Evolutionary conservation across 2,329 filamentous ascomycete species (phyloP).

Genomic region (Monilinia vaccinii-corymbosi): DNA sequence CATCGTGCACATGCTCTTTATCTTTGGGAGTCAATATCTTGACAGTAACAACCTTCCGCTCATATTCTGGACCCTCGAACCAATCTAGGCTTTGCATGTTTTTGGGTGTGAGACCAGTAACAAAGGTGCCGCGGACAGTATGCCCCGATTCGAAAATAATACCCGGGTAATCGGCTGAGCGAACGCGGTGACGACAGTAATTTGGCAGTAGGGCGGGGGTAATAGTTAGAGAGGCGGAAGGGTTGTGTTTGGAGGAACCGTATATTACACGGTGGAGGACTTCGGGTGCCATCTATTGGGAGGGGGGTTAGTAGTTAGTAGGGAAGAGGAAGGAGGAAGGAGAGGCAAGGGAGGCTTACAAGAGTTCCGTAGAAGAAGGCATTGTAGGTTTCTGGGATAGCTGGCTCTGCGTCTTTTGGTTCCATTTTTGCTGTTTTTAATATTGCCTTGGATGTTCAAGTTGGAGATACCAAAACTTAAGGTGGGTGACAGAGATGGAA

Average conservation of each 20-base stretch:
- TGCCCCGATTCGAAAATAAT: conserved; percentile 50
- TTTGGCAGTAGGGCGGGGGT: conserved; percentile 66
- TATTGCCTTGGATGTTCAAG: not conserved
- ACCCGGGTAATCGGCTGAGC: conserved; percentile 68
- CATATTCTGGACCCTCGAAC: conserved; percentile 76
- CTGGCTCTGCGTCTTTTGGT: conserved; percentile 11
- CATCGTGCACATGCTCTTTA: not conserved
- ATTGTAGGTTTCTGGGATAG: conserved; percentile 9
- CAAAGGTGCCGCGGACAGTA: conserved; percentile 64
- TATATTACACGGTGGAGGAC: conserved; percentile 79
- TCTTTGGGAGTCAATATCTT: conserved; percentile 33
- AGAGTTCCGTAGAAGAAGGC: conserved; percentile 23
- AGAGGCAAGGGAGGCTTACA: not conserved
- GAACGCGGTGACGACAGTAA: conserved; percentile 64
- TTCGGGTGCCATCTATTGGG: conserved; percentile 62
- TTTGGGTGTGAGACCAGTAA: conserved; percentile 66
- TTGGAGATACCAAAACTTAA: not conserved
- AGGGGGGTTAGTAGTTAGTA: too few species aligned
- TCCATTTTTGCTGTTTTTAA: not conserved
- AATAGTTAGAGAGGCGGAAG: conserved; percentile 45
- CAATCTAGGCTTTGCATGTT: conserved; percentile 68
- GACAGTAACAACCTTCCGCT: conserved; percentile 44
- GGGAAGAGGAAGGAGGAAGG: not conserved
- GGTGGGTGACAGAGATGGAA: not conserved
- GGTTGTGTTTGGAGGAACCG: conserved; percentile 35